Evolutionary conservation across 495 filamentous ascomycete genomes (phyloP), one percentile per base, ranked within the genome.

Genomic region (Penicillium argentinense): DNA sequence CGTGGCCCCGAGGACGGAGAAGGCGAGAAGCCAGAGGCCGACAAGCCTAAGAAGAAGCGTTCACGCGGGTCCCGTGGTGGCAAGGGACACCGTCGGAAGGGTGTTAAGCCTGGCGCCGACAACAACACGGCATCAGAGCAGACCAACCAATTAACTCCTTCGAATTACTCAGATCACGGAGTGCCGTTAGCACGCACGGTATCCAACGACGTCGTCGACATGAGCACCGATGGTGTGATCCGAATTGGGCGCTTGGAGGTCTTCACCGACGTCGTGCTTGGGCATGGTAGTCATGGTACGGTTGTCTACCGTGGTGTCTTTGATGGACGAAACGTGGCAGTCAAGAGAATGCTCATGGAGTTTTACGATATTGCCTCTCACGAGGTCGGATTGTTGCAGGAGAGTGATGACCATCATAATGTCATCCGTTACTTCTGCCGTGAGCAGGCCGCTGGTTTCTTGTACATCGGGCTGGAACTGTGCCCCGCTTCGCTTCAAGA

Each of bases 401-500:
- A 96, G 58, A 96, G 91, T 54, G 93, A 98, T 56, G 90, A 96
- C 54, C 92, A 98, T 58, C 83, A 84, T 5, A 97, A 98, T 58
- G 92, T 98, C 27, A 95, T 98, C 54, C 88, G 93, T 34, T 98
- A 98, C 59, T 96, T 85, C 57, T 89, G 89, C 47, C 91, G 93
- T 59, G 88, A 95, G 57, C 82, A 89, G 54, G 87, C 88, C 7
- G 78, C 84, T 12, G 84, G 86, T n/a, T 98, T 98, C 65, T 76
- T 97, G 17, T 98, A 97, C 61, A 98, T 98, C 59, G 93, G 91
- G 0, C 69, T 98, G 12, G 93, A 98, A 67, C 80, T 95, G n/a
- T 98, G 95, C 60, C 88, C 90, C 4, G 92, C 91, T 4, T 96
- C 91, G 12, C 72, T 98, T 14, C 91, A 88, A 41, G 92, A 98